Percentiles rank a stretch among this genome's conserved stretches.
These are phyloP conservation scores for Mitragyna speciosa DNA, from an alignment of 257 asterid species.

Conservation along the genomic window DNA sequence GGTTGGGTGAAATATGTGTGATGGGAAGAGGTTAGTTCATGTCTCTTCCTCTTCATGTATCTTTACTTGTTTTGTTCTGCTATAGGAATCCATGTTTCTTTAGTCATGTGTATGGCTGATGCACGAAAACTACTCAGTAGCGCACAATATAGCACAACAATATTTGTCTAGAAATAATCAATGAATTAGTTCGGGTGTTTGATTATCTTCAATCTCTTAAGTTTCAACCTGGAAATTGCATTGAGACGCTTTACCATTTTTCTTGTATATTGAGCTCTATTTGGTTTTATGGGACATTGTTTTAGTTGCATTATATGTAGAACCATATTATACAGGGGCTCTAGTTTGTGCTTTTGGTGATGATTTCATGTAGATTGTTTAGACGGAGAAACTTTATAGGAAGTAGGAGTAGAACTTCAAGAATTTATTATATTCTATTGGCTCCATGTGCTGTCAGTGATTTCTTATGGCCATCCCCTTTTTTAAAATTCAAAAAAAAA, in stretches of 20 bases:
- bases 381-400: conserved; percentile 1
- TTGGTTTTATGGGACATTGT: not conserved
- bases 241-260: conserved; percentile 1
- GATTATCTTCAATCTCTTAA: conserved; percentile 62
- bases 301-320: not conserved
- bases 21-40: too few relatives aligned
- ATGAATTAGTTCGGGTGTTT: conserved; percentile 72
- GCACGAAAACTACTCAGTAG: too few relatives aligned
- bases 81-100: too few relatives aligned
- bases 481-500: not conserved
- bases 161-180: too few relatives aligned
- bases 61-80: too few relatives aligned
- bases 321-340: conserved; percentile 3
- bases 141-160: too few relatives aligned
- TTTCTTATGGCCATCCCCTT: not conserved
- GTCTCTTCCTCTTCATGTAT: too few relatives aligned
- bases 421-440: not conserved
- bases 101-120: too few relatives aligned
- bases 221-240: conserved; percentile 58
- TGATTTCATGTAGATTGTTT: not conserved
- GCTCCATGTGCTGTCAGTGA: not conserved
- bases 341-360: not conserved
- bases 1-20: too few relatives aligned
- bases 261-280: not conserved
- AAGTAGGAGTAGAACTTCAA: not conserved